Evolutionary conservation across 140 eudicot genomes (phyloP).

Genomic region (Senecio squalidus): DNA sequence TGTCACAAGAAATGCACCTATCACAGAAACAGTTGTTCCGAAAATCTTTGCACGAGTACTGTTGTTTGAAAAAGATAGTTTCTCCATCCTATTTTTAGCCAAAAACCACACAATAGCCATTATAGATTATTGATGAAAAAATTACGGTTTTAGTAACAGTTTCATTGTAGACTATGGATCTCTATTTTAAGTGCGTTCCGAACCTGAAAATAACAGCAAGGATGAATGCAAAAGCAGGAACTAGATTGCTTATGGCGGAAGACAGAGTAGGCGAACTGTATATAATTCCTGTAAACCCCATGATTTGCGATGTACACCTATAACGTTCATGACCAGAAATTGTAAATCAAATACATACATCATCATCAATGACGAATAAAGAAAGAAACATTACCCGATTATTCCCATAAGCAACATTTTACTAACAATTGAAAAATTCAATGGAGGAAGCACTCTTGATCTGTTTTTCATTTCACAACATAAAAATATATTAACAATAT

Average conservation of each 20-base stretch:
- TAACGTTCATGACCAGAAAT: conserved; percentile 7
- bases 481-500: too few relatives aligned
- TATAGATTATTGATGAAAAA: too few relatives aligned
- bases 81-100: conserved; percentile 71
- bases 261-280: conserved; percentile 86
- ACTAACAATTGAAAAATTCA: conserved; percentile 47
- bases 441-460: conserved; percentile 54
- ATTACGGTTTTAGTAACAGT: too few relatives aligned
- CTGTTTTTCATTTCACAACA: conserved; percentile 31
- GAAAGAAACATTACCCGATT: conserved; percentile 44
- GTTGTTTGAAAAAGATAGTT: conserved; percentile 49
- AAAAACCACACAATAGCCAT: too few relatives aligned
- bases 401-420: conserved; percentile 57
- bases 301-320: conserved; percentile 66
- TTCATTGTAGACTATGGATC: too few relatives aligned
- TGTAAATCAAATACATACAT: too few relatives aligned
- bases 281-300: conserved; percentile 81
- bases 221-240: conserved; percentile 85
- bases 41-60: conserved; percentile 62
- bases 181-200: background rate
- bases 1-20: conserved; percentile 83
- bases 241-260: conserved; percentile 86
- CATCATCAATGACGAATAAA: too few relatives aligned
- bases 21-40: conserved; percentile 70
- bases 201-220: conserved; percentile 86